These are phyloP conservation scores for Tolypocladium endophyticum DNA, from an alignment of 2,329 filamentous ascomycete genomes.

Conservation along the genomic window DNA sequence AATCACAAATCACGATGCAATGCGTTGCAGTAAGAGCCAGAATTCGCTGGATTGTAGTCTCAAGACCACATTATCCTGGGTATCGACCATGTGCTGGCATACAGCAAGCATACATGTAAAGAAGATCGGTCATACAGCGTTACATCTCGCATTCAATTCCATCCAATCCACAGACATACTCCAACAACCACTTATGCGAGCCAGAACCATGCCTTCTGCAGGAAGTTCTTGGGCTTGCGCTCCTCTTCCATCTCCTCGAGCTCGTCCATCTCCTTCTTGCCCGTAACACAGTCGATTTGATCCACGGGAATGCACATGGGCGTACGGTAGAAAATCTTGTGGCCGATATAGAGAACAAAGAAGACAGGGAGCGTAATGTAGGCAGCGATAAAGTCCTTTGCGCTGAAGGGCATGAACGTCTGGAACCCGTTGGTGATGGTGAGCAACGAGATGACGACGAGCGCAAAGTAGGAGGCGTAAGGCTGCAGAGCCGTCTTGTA, in stretches of 20 bases:
- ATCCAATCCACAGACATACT: background rate
- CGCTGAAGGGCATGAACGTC: slow-evolving; percentile 61
- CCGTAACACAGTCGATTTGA: slow-evolving; percentile 45
- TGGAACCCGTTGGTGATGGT: slow-evolving; percentile 66
- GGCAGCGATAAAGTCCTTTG: slow-evolving; percentile 50
- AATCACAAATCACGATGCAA: background rate
- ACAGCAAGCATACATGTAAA: background rate
- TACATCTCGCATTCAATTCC: background rate
- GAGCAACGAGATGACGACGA: slow-evolving; percentile 50
- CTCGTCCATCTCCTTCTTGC: slow-evolving; percentile 53
- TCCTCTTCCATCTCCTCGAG: slow-evolving; percentile 36
- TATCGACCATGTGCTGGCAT: slow-evolving; percentile 3
- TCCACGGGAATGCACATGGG: slow-evolving; percentile 28
- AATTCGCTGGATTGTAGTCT: background rate
- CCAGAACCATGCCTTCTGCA: slow-evolving; percentile 47
- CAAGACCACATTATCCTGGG: background rate
- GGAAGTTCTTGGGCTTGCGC: slow-evolving; percentile 37
- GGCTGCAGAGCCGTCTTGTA: slow-evolving; percentile 45
- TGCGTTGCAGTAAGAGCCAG: background rate
- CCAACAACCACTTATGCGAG: slow-evolving; percentile 25
- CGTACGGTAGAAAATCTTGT: slow-evolving; percentile 42
- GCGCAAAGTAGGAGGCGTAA: slow-evolving; percentile 51
- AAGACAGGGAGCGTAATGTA: slow-evolving; percentile 57
- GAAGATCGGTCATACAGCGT: background rate
- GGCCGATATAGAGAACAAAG: slow-evolving; percentile 46